Evolutionary conservation across 163 green algal genomes (phyloP), one percentile per base, ranked within the genome.

Genomic region (Prototheca wickerhamii): DNA sequence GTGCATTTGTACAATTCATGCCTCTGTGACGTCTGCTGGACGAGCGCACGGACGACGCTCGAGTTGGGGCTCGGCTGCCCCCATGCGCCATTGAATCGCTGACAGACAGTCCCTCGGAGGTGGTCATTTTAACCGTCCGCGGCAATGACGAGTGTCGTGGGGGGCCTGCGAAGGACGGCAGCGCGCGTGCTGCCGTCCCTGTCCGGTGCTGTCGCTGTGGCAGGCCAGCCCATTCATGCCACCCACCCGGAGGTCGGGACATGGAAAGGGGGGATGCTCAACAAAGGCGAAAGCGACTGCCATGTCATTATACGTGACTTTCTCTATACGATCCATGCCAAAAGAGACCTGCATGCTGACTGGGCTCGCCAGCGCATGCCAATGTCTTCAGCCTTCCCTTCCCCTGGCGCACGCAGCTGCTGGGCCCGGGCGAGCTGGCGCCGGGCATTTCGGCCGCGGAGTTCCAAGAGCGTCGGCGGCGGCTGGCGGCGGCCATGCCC

Each of bases 371-470:
- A n/a, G n/a, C n/a, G n/a, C n/a, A 49, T 15, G 40, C 12, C 40
- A 10, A 23, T 23, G 12, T 49, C 40, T 15, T 49, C 40, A 49
- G 12, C 15, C 12, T 10, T 49, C 40, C 40, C 40, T 10, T 15
- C 10, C 40, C 40, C 40, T 10, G 15, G 12, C 46, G n/a, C n/a
- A n/a, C 46, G 12, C 53, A 71, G 35, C 58, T 78, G 43, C 51
- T 80, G 32, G 28, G 12, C 18, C 28, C 64, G 0, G 75, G 77
- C 8, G 81, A 94, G 63, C 64, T 92, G 4, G 71, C 70, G 4
- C 80, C 83, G 26, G 86, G 86, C 1, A 59, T 91, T 0, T 31
- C 57, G 1, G 68, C 66, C 0, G 43, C n/a, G 0, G 87, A 94
- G 74, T 86, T 87, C 42, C 58, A 58, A 2, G 54, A 43, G 3